Base-by-base conservation (phyloP, 768 basidiomycete genomes). In the Suillus luteus region DNA sequence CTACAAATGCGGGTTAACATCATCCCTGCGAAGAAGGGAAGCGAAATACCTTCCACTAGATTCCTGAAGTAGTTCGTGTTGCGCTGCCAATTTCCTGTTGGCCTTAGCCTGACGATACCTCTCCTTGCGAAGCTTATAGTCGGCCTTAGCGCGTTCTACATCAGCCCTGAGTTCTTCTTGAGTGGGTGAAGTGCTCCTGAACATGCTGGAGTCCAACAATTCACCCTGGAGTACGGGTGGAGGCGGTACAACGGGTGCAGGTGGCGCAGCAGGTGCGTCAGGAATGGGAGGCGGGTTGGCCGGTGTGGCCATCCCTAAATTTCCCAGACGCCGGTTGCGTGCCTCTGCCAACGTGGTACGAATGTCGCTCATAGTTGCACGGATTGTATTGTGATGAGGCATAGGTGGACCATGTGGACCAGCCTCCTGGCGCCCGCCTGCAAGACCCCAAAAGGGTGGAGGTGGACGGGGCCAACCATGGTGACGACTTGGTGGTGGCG, bases 51-150 rank as follows among this genome's bases (percentile, higher is more conserved):
- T 79, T 49, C 71, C 77, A 35, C 43, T 65, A 22, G 68, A 68
- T 48, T 64, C 69, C 10, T 69, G 67, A 8, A 61, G 66, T 37
- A 62, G 63, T 27, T 58, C 57, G 52, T 68, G 70, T 55, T 76
- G 77, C 61, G 74, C 75, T 62, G 77, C 79, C 66, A 76, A 79
- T 67, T 72, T 80, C 62, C 79, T 82, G 31, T 78, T 76, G 55
- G 86, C 84, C 60, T 85, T 82, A 60, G 87, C 85, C 67, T 77
- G 76, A 35, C 89, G 83, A 68, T 91, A 91, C 27, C 78, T 79
- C 68, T 90, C 89, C 70, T 93, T 93, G 74, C 87, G 84, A 1
- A 79, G 80, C 74, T 85, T 89, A 73, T 93, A 93, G 27, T 76
- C 75, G 33, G 78, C 79, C 68, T 91, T 93, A 1, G 91, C 89